Evolutionary conservation across 2,329 filamentous ascomycete species (phyloP).

Genomic region (Trichoderma atrobrunneum): DNA sequence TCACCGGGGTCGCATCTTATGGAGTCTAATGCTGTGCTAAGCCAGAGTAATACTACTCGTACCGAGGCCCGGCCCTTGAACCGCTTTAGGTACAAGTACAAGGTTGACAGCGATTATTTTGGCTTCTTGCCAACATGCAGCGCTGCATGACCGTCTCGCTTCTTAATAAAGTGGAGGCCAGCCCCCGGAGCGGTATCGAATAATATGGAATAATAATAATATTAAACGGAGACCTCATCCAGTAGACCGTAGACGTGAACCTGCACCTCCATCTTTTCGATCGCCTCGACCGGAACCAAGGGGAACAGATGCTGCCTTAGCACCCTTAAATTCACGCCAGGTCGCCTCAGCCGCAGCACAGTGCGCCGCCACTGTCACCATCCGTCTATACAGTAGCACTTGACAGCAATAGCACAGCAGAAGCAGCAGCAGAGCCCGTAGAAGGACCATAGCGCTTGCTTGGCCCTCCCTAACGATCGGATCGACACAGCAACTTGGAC

Average conservation of each 20-base stretch:
- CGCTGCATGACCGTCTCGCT: slow-evolving; percentile 12
- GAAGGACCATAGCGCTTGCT: slow-evolving; percentile 10
- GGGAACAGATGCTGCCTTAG: not conserved
- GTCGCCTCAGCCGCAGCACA: slow-evolving; percentile 19
- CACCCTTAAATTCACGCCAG: not conserved
- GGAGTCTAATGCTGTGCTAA: not conserved
- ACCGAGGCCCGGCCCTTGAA: slow-evolving; percentile 10
- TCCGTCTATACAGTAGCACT: slow-evolving; percentile 3
- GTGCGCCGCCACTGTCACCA: slow-evolving; percentile 6
- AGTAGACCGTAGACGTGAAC: not conserved
- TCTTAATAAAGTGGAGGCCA: slow-evolving; percentile 16
- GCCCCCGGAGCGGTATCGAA: not conserved
- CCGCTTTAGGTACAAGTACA: not conserved
- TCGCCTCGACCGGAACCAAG: not conserved
- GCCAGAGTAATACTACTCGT: slow-evolving; percentile 6
- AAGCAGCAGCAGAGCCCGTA: not conserved
- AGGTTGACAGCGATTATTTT: slow-evolving; percentile 1
- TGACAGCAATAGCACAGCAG: not conserved
- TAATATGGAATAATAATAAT: not conserved
- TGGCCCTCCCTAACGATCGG: slow-evolving; percentile 9
- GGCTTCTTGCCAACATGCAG: slow-evolving; percentile 5
- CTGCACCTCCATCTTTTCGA: not conserved
- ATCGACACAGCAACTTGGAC: slow-evolving; percentile 19
- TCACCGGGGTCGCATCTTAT: not conserved
- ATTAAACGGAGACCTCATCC: not conserved